Evolutionary conservation across 441 rosid species (phyloP).

Genomic region (Syzygium syzygioides): DNA sequence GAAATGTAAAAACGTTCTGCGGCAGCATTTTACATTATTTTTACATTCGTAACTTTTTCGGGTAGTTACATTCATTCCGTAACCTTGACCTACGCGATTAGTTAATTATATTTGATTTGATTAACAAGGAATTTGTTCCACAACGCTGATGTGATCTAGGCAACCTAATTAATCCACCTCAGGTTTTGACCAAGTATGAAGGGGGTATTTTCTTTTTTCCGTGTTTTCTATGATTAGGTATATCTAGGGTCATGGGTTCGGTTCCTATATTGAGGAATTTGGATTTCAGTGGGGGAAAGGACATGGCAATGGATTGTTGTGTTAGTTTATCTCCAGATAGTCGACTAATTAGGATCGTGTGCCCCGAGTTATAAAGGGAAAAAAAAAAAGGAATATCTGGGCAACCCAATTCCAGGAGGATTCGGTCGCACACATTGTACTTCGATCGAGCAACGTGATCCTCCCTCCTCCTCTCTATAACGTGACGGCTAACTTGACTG

Average conservation of each 20-base stretch:
- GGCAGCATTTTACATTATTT: no score
- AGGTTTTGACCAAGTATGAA: not conserved
- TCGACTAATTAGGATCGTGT: not conserved
- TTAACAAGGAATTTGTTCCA: not conserved
- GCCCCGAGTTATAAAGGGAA: not conserved
- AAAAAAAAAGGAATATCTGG: no score
- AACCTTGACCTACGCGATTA: no score
- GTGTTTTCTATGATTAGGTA: not conserved
- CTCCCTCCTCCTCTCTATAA: not conserved
- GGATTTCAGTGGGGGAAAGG: accelerated
- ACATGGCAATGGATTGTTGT: accelerated
- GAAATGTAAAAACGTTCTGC: no score
- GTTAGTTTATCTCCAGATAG: not conserved
- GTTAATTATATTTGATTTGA: not conserved
- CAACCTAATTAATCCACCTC: not conserved
- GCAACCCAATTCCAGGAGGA: not conserved
- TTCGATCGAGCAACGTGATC: not conserved
- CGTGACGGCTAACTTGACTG: accelerated
- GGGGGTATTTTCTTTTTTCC: not conserved
- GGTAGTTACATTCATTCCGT: no score
- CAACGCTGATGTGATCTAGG: not conserved
- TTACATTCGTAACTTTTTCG: no score
- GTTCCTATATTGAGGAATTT: not conserved
- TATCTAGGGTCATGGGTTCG: not conserved
- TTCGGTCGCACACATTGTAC: not conserved